Evolutionary conservation across 192 early-diverging fungal genomes (phyloP).

Genomic region (Backusella sp.): DNA sequence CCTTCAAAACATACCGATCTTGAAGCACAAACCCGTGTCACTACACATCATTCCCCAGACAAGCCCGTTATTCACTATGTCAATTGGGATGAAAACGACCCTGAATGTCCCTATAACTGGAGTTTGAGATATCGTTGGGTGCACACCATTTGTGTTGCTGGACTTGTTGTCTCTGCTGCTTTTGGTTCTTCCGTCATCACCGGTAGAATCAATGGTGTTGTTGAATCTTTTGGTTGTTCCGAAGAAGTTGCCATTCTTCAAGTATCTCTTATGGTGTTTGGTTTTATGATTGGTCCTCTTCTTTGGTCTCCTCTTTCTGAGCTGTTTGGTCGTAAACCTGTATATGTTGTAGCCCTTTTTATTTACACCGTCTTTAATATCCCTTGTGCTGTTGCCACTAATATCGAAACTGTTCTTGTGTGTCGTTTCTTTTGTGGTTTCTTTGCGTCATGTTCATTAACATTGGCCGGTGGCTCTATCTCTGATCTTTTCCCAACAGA

Average conservation of each 20-base stretch:
- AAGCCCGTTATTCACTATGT: slow-evolving; percentile 19
- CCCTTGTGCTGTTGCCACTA: slow-evolving; percentile 30
- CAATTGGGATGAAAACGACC: slow-evolving; percentile 29
- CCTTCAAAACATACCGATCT: slow-evolving; percentile 8
- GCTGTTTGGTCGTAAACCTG: slow-evolving; percentile 28
- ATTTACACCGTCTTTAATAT: slow-evolving; percentile 32
- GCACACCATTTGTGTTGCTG: slow-evolving; percentile 19
- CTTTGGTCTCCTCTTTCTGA: slow-evolving; percentile 33
- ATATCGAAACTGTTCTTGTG: slow-evolving; percentile 28
- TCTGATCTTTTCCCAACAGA: slow-evolving; percentile 23
- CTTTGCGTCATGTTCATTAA: slow-evolving; percentile 25
- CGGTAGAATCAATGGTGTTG: slow-evolving; percentile 14
- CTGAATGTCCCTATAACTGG: slow-evolving; percentile 35
- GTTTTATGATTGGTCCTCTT: slow-evolving; percentile 28
- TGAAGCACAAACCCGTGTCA: neutral
- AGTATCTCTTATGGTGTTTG: slow-evolving; percentile 29
- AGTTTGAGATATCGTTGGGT: slow-evolving; percentile 18
- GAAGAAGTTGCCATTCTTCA: slow-evolving; percentile 30
- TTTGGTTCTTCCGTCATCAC: slow-evolving; percentile 29
- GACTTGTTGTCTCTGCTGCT: slow-evolving; percentile 26
- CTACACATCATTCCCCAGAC: neutral
- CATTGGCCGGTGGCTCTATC: slow-evolving; percentile 28
- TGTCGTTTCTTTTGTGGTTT: slow-evolving; percentile 29
- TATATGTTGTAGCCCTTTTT: slow-evolving; percentile 22
- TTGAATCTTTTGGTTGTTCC: slow-evolving; percentile 12